These are phyloP conservation scores for Furculomyces boomerangus DNA, from an alignment of 371 early-diverging fungal genomes.

Conservation along the genomic window DNA sequence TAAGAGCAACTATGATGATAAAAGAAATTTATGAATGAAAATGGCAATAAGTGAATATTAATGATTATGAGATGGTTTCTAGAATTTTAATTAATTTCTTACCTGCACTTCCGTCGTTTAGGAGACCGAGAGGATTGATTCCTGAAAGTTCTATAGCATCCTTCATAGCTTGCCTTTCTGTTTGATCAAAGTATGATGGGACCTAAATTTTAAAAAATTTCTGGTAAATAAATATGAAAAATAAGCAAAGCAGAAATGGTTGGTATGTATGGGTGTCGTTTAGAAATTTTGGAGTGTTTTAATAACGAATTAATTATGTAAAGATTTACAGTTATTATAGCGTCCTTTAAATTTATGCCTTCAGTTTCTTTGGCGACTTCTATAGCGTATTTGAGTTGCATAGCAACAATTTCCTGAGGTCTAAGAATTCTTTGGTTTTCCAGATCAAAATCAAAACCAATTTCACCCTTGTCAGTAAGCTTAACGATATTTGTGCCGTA, in stretches of 20 bases:
- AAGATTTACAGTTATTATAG: slow-evolving; percentile 58
- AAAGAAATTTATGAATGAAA: not conserved
- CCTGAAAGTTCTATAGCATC: slow-evolving; percentile 90
- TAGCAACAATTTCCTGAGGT: slow-evolving; percentile 82
- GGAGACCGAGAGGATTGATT: slow-evolving; percentile 56
- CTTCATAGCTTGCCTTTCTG: slow-evolving; percentile 78
- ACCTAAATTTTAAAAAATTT: slow-evolving; percentile 18
- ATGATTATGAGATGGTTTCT: not conserved
- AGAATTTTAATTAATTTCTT: too few relatives aligned
- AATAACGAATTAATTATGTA: not conserved
- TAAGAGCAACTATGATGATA: slow-evolving; percentile 52
- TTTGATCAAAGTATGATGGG: slow-evolving; percentile 75
- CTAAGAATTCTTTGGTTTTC: slow-evolving; percentile 24
- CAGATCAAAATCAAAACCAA: slow-evolving; percentile 38
- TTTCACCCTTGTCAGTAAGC: slow-evolving; percentile 40
- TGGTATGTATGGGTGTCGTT: not conserved
- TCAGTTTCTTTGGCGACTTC: slow-evolving; percentile 63
- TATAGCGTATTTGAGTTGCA: slow-evolving; percentile 79
- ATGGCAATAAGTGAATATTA: not conserved
- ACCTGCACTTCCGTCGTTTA: slow-evolving; percentile 80
- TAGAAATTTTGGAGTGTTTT: not conserved
- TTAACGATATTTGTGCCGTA: slow-evolving; percentile 53
- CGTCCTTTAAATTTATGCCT: slow-evolving; percentile 57
- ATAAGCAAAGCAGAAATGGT: too few relatives aligned
- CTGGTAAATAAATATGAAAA: slow-evolving; percentile 1